Evolutionary conservation across 2,329 filamentous ascomycete genomes (phyloP).

Genomic region (Chaetomiaceae sp.): DNA sequence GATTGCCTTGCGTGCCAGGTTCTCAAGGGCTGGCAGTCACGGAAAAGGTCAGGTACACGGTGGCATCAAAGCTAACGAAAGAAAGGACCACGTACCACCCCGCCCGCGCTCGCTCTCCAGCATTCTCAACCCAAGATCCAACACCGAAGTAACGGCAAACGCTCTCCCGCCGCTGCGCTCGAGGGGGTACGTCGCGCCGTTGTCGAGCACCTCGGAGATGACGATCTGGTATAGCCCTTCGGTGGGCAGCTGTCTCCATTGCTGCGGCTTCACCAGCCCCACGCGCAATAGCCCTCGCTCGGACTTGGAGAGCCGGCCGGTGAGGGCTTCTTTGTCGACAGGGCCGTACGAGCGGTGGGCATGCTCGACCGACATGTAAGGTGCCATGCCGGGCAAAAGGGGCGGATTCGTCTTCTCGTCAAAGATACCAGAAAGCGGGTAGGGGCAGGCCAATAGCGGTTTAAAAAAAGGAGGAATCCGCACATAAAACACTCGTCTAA

Average conservation of each 20-base stretch:
- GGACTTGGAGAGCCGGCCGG: not conserved
- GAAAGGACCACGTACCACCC: conserved; percentile 9
- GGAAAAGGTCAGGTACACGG: not conserved
- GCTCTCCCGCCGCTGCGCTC: conserved; percentile 19
- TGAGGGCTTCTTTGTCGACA: conserved; percentile 8
- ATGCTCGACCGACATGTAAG: conserved; percentile 13
- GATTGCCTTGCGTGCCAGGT: conserved; percentile 18
- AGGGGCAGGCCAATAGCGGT: no score
- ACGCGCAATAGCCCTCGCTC: conserved; percentile 11
- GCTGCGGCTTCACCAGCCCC: conserved; percentile 9
- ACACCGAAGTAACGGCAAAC: conserved; percentile 19
- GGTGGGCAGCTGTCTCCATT: conserved; percentile 10
- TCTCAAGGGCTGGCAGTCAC: conserved; percentile 22
- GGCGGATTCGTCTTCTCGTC: no score
- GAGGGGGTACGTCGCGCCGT: conserved; percentile 12
- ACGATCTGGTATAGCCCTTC: conserved; percentile 22
- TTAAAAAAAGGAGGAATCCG: no score
- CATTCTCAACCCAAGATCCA: conserved; percentile 24
- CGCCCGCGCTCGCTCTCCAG: conserved; percentile 19
- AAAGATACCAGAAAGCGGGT: no score
- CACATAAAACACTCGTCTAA: no score
- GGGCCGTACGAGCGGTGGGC: conserved; percentile 14
- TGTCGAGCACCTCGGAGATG: conserved; percentile 20
- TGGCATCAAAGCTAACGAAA: not conserved
- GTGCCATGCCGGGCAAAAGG: conserved; percentile 10